phyloP scores from a whole-genome alignment of 768 basidiomycete species.

The Psilocybe azurescens region DNA sequence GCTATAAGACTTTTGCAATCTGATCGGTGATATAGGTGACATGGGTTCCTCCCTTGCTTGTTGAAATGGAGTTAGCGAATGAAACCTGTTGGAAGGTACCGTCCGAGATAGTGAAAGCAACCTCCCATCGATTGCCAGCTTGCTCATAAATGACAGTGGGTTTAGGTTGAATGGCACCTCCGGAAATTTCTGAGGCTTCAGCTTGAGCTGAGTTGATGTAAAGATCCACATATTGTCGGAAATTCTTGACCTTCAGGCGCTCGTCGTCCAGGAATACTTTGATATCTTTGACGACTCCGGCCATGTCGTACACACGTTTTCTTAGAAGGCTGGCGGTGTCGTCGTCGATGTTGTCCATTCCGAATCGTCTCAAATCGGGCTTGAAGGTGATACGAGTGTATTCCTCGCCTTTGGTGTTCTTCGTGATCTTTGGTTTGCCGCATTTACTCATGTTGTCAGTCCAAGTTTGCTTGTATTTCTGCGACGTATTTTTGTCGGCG shows the following conservation, averaged over 20 bases:
- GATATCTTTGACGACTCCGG: conserved; percentile 91
- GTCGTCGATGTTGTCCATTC: conserved; percentile 89
- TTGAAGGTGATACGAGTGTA: conserved; percentile 93
- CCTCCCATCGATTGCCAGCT: conserved; percentile 86
- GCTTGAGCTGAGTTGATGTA: conserved; percentile 82
- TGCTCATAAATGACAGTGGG: conserved; percentile 83
- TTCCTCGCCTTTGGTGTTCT: conserved; percentile 86
- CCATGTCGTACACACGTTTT: conserved; percentile 96
- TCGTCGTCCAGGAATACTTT: conserved; percentile 96
- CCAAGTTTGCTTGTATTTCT: conserved; percentile 97
- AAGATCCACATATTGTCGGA: conserved; percentile 97
- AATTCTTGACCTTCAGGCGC: conserved; percentile 89
- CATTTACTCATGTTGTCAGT: conserved; percentile 91
- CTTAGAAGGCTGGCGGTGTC: conserved; percentile 89
- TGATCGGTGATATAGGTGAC: conserved; percentile 87
- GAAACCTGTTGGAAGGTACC: conserved; percentile 94
- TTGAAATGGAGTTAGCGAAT: conserved; percentile 97
- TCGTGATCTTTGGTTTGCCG: conserved; percentile 91
- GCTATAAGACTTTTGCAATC: conserved; percentile 85
- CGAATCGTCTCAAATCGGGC: conserved; percentile 91
- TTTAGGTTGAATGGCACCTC: conserved; percentile 81
- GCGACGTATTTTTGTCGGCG: conserved; percentile 80
- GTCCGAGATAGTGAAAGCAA: conserved; percentile 94
- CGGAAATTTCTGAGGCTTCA: conserved; percentile 69
- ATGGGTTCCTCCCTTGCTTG: conserved; percentile 95